A percentile compares a stretch with the other conserved stretches of the same genome.
Evolutionary conservation across 805 yeast genomes (phyloP).

Genomic region (Spathaspora sp.): DNA sequence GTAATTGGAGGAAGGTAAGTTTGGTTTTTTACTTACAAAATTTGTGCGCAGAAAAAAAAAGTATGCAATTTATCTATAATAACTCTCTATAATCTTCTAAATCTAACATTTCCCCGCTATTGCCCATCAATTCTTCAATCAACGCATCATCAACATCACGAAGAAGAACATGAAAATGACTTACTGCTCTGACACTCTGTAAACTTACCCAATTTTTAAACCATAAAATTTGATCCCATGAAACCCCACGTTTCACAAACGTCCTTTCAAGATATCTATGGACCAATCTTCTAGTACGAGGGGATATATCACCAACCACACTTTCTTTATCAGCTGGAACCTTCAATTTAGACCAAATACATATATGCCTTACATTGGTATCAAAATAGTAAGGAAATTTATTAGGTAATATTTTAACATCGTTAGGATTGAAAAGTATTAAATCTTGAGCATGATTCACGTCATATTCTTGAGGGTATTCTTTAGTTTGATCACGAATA

Average conservation of each 20-base stretch:
- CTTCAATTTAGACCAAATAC: conserved; percentile 63
- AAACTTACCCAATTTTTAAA: conserved; percentile 68
- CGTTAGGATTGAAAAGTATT: conserved; percentile 39
- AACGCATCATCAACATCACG: conserved; percentile 30
- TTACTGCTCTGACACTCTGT: conserved; percentile 63
- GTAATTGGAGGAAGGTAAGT: neutral
- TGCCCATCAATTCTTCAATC: conserved; percentile 5
- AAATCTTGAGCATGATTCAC: conserved; percentile 23
- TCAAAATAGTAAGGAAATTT: conserved; percentile 68
- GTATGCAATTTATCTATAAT: conserved; percentile 1
- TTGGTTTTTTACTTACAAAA: neutral
- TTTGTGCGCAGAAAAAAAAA: neutral
- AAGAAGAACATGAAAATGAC: conserved; percentile 68
- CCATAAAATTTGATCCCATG: conserved; percentile 49
- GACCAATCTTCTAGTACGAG: conserved; percentile 36
- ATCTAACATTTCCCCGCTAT: conserved; percentile 6
- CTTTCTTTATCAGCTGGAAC: conserved; percentile 51
- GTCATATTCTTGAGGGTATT: conserved; percentile 10
- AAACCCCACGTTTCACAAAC: conserved; percentile 41
- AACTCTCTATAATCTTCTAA: conserved; percentile 8
- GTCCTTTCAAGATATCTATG: conserved; percentile 45
- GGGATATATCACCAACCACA: conserved; percentile 48
- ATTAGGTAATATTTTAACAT: conserved; percentile 47
- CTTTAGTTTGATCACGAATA: conserved; percentile 11
- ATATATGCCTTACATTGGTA: conserved; percentile 48